These are phyloP conservation scores for Acer campestre DNA, from an alignment of 345 rosid genomes.

Conservation along the genomic window DNA sequence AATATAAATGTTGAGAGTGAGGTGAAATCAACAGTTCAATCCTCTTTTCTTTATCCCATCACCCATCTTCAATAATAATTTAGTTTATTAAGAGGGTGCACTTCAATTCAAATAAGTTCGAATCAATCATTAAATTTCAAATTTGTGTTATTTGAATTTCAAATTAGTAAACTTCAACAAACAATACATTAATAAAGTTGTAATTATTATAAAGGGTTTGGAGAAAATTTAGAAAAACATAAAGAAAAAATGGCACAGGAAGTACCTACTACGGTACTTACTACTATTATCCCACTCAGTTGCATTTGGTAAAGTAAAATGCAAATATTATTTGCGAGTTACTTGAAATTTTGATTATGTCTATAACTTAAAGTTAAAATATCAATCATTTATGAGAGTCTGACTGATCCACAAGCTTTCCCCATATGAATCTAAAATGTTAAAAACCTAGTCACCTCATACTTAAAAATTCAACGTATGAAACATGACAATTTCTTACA, in stretches of 20 bases:
- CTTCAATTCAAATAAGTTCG: neutral
- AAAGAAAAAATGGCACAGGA: neutral
- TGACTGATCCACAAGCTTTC: neutral
- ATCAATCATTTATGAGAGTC: neutral
- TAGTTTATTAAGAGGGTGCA: neutral
- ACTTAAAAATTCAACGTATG: neutral
- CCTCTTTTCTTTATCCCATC: neutral
- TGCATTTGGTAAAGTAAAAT: neutral
- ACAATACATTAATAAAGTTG: neutral
- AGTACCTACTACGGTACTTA: neutral
- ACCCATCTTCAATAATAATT: neutral
- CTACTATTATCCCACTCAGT: neutral
- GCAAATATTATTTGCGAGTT: neutral
- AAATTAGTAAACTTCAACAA: neutral
- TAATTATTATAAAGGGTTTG: neutral
- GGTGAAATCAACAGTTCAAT: constrained; percentile 5
- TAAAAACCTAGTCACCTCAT: neutral
- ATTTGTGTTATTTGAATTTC: neutral
- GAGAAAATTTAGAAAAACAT: neutral
- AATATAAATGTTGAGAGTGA: neutral
- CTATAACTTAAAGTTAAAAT: too few species aligned
- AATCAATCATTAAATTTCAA: neutral
- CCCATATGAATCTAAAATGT: neutral
- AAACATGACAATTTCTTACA: neutral
- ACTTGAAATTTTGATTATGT: neutral